Conservation (phyloP, 176 grass and related monocot genomes). For the Themeda triandra region DNA sequence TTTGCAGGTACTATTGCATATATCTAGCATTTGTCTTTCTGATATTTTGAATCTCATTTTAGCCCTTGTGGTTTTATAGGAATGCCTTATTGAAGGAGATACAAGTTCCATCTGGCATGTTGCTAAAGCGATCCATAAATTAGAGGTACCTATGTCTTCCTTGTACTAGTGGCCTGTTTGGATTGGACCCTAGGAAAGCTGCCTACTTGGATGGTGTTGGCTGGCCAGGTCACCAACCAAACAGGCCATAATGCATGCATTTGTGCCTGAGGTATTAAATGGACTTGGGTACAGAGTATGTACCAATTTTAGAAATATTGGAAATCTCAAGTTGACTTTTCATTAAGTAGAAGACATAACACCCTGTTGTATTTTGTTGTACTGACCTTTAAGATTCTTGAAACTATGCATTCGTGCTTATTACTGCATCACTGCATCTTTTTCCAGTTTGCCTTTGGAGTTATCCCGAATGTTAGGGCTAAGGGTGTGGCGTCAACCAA, state of each 20-base stretch:
- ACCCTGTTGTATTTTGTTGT: not conserved
- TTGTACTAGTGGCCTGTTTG: not conserved
- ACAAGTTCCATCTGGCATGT: constrained; percentile 97
- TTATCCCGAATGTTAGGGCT: constrained; percentile 85
- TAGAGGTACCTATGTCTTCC: constrained; percentile 62
- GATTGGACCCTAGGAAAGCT: not conserved
- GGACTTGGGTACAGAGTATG: not conserved
- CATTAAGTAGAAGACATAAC: not conserved
- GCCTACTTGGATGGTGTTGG: not conserved
- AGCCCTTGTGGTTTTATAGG: constrained; percentile 49
- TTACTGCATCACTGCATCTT: not conserved
- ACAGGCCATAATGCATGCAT: not conserved
- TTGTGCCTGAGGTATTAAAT: not conserved
- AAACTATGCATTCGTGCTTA: not conserved
- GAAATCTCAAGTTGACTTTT: not conserved
- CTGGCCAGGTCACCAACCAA: not conserved
- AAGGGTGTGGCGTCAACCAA: constrained; percentile 86
- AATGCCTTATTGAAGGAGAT: constrained; percentile 83
- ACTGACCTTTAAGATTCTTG: constrained; percentile 4
- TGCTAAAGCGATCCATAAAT: constrained; percentile 92
- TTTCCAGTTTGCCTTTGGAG: constrained; percentile 91
- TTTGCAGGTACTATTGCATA: constrained; percentile 58
- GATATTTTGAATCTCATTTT: constrained; percentile 17
- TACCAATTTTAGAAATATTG: not conserved
- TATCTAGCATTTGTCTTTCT: not conserved